Evolutionary conservation across 2,329 filamentous ascomycete species (phyloP).

Genomic region (Aaosphaeria arxii): DNA sequence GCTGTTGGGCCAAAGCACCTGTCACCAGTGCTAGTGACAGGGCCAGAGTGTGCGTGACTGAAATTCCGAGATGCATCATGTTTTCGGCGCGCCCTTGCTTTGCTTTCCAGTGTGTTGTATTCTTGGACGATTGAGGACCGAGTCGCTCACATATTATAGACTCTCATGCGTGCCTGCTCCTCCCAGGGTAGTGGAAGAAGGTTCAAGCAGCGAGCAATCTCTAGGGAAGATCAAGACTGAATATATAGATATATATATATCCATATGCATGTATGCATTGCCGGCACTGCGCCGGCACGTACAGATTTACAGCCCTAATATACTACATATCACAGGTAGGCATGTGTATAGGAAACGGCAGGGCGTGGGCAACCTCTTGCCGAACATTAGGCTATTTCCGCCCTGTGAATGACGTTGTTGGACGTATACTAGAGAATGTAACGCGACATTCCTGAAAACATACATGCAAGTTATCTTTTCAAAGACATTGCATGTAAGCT

Average conservation of each 20-base stretch:
- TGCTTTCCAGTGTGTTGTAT: conserved; percentile 4
- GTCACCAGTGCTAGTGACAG: conserved; percentile 12
- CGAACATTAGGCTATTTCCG: conserved; percentile 7
- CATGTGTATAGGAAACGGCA: conserved; percentile 3
- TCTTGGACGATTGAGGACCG: conserved; percentile 1
- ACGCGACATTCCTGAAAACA: too few relatives aligned
- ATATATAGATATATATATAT: too few relatives aligned
- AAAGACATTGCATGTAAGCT: too few relatives aligned
- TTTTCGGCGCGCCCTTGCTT: not conserved
- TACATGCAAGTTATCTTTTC: too few relatives aligned
- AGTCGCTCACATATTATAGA: conserved; percentile 1
- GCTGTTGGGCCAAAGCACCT: conserved; percentile 13
- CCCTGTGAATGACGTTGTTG: conserved; percentile 1
- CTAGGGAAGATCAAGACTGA: too few relatives aligned
- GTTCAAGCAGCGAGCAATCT: too few relatives aligned
- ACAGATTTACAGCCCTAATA: too few relatives aligned
- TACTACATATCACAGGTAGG: not conserved
- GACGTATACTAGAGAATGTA: too few relatives aligned
- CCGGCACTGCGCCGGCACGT: too few relatives aligned
- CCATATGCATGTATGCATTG: too few relatives aligned
- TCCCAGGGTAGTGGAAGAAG: not conserved
- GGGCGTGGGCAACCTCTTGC: conserved; percentile 6
- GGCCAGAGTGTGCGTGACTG: conserved; percentile 1
- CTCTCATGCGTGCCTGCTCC: conserved; percentile 1
- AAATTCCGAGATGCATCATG: conserved; percentile 13